Percentiles rank a stretch among this genome's conserved stretches.
phyloP scores from a whole-genome alignment of 495 filamentous ascomycete species.

The Annulohypoxylon stygium region DNA sequence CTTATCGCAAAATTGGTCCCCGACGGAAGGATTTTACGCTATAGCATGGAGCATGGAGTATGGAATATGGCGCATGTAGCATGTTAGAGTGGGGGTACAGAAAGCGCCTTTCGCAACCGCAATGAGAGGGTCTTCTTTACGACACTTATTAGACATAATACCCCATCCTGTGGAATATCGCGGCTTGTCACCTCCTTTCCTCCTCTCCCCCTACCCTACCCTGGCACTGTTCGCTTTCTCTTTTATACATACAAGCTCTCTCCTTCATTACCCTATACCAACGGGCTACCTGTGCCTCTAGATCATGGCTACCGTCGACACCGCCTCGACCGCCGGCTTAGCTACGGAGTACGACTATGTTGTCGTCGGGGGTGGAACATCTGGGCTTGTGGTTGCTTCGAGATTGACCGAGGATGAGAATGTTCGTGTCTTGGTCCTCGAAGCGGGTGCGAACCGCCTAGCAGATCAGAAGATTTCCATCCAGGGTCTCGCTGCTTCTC shows the following conservation, averaged over 20 bases:
- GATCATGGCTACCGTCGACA: neutral
- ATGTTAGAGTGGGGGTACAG: neutral
- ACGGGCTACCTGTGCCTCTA: neutral
- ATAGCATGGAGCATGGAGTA: neutral
- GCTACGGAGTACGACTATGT: constrained; percentile 53
- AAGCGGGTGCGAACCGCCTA: constrained; percentile 56
- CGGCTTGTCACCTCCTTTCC: neutral
- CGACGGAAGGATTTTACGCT: neutral
- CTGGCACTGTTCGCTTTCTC: neutral
- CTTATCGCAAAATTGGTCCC: neutral
- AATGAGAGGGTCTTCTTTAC: neutral
- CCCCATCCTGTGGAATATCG: neutral
- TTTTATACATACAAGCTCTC: neutral
- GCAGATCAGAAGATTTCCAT: constrained; percentile 15
- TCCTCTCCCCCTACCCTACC: neutral
- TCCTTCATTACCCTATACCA: neutral
- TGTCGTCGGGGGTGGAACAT: constrained; percentile 64
- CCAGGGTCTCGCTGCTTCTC: neutral
- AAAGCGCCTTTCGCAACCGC: neutral
- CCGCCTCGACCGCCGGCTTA: constrained; percentile 4
- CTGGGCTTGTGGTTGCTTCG: constrained; percentile 63
- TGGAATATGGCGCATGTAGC: no score
- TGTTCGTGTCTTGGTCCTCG: constrained; percentile 61
- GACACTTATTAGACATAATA: neutral
- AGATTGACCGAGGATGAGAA: constrained; percentile 61